These are phyloP conservation scores for Solanum hybrid DNA, from an alignment of 305 asterid genomes.

Conservation along the genomic window DNA sequence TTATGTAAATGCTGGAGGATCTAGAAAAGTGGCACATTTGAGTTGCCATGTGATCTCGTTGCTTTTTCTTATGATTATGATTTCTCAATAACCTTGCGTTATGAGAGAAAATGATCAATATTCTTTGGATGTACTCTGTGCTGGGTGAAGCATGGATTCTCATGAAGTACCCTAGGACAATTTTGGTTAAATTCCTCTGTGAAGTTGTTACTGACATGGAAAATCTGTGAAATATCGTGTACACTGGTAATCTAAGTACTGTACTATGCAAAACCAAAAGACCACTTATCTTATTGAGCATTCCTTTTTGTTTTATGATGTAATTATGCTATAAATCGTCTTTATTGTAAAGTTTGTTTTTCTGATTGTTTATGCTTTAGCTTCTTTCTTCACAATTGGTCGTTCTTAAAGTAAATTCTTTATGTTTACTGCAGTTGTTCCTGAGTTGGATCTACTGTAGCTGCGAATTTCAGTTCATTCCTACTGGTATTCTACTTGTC, in stretches of 20 bases:
- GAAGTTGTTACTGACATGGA: background rate
- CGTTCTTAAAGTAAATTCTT: background rate
- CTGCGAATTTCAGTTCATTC: constrained; percentile 38
- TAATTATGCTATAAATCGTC: background rate
- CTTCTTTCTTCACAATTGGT: background rate
- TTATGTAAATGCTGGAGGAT: background rate
- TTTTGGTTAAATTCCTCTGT: background rate
- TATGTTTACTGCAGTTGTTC: constrained; percentile 33
- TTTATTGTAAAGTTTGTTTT: background rate
- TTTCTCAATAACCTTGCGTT: background rate
- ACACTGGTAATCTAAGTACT: background rate
- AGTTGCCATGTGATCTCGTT: background rate
- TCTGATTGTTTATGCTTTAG: background rate
- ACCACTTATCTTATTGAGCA: background rate
- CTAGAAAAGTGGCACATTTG: background rate
- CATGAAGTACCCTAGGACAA: background rate
- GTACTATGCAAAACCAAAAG: background rate
- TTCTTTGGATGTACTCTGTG: background rate
- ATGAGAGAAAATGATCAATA: background rate
- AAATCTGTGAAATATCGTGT: background rate
- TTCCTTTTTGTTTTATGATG: background rate
- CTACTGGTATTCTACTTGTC: constrained; percentile 32
- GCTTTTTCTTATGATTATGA: background rate
- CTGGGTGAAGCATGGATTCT: background rate
- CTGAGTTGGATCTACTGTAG: constrained; percentile 36